Percentiles rank a stretch among this genome's conserved stretches.
Conservation (phyloP, 176 grass and related monocot genomes). For the Echinochloa phyllopogon region DNA sequence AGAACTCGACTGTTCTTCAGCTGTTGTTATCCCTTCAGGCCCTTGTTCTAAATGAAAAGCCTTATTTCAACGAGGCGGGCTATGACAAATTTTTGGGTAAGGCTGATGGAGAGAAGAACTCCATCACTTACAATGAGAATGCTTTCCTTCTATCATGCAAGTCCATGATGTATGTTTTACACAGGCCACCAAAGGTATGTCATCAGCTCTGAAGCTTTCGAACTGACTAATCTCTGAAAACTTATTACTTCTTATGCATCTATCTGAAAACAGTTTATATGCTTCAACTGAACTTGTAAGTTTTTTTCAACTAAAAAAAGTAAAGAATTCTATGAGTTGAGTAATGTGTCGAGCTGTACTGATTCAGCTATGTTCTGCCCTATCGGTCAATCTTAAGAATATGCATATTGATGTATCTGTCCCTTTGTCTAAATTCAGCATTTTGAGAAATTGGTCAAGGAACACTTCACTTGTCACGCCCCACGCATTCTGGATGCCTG, state of each 20-base stretch:
- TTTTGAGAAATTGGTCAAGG: slow-evolving; percentile 83
- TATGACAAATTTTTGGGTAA: slow-evolving; percentile 95
- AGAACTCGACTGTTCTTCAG: slow-evolving; percentile 87
- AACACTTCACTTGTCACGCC: slow-evolving; percentile 66
- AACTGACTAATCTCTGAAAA: slow-evolving; percentile 18
- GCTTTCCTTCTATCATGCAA: slow-evolving; percentile 90
- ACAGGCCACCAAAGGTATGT: slow-evolving; percentile 85
- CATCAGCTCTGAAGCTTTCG: slow-evolving; percentile 1
- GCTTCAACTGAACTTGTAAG: slow-evolving; percentile 1
- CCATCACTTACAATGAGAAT: slow-evolving; percentile 96
- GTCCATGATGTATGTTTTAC: slow-evolving; percentile 84
- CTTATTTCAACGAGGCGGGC: slow-evolving; percentile 96
- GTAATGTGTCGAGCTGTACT: not conserved
- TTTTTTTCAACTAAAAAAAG: not conserved
- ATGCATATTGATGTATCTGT: slow-evolving; percentile 22
- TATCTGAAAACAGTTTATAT: slow-evolving; percentile 5
- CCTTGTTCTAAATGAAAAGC: slow-evolving; percentile 97
- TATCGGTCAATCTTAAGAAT: slow-evolving; percentile 3
- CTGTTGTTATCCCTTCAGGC: slow-evolving; percentile 91
- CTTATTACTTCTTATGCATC: slow-evolving; percentile 3
- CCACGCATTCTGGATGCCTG: slow-evolving; percentile 67
- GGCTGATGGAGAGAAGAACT: slow-evolving; percentile 93
- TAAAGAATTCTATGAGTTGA: not conserved
- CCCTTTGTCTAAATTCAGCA: slow-evolving; percentile 60
- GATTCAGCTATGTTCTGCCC: slow-evolving; percentile 1